These are phyloP conservation scores for Albatrellus ellisii DNA, from an alignment of 768 basidiomycete species.

Conservation along the genomic window DNA sequence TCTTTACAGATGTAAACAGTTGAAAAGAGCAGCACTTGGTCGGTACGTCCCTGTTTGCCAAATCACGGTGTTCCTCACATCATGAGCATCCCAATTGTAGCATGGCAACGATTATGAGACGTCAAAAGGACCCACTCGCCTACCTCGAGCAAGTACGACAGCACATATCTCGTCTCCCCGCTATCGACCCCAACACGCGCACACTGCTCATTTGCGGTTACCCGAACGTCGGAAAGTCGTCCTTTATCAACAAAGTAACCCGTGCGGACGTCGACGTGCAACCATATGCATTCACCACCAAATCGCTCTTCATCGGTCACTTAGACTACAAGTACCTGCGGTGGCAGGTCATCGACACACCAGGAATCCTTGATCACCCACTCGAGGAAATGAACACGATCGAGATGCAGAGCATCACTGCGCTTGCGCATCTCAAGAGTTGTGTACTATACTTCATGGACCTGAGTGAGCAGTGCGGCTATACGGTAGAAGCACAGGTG, in stretches of 20 bases:
- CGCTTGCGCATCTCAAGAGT: constrained; percentile 88
- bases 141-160: constrained; percentile 99
- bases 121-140: constrained; percentile 96
- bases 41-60: constrained; percentile 43
- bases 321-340: constrained; percentile 98
- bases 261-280: constrained; percentile 99
- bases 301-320: constrained; percentile 96
- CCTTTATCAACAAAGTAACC: constrained; percentile 99
- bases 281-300: constrained; percentile 98
- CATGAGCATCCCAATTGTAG: constrained; percentile 23
- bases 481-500: constrained; percentile 92
- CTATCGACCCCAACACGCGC: constrained; percentile 96
- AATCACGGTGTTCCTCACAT: neutral
- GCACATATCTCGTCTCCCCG: constrained; percentile 95
- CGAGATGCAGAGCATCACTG: constrained; percentile 99
- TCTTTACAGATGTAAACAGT: constrained; percentile 95
- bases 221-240: constrained; percentile 98
- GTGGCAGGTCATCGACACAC: constrained; percentile 99
- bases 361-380: constrained; percentile 94
- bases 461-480: constrained; percentile 95
- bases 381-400: constrained; percentile 99
- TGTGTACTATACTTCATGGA: constrained; percentile 99
- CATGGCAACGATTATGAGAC: constrained; percentile 98
- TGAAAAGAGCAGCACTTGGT: constrained; percentile 94
- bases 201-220: constrained; percentile 98